Evolutionary conservation across 139 green algal species (phyloP).

Genomic region (Chlorella sp.): DNA sequence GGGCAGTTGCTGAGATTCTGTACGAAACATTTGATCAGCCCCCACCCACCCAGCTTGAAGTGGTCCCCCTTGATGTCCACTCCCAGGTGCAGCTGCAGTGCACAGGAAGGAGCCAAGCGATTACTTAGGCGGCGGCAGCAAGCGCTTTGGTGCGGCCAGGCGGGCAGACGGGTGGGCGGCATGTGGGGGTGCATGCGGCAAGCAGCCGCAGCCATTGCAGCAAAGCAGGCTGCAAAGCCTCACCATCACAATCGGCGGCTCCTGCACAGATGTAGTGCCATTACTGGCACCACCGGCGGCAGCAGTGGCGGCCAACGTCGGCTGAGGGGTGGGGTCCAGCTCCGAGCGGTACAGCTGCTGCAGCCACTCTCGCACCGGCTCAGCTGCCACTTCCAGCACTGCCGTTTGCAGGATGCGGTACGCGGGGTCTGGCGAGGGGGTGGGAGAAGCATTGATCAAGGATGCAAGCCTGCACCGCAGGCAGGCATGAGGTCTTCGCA

Average conservation of each 20-base stretch:
- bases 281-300: not conserved
- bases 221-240: not conserved
- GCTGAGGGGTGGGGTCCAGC: too few relatives aligned
- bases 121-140: too few relatives aligned
- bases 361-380: not conserved
- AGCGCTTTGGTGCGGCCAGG: too few relatives aligned
- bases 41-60: constrained; percentile 36
- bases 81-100: constrained; percentile 46
- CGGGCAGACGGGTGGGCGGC: not conserved
- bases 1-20: too few relatives aligned
- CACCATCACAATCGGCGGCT: constrained; percentile 1
- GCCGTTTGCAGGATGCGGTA: not conserved
- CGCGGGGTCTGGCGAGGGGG: not conserved
- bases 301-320: not conserved
- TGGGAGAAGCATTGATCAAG: not conserved
- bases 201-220: not conserved
- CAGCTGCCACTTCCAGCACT: constrained; percentile 20
- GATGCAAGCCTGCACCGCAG: not conserved
- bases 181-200: not conserved
- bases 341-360: not conserved
- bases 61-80: constrained; percentile 28
- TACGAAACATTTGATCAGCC: too few relatives aligned
- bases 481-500: not conserved
- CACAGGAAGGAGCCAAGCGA: not conserved
- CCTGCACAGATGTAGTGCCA: too few relatives aligned